Evolutionary conservation across 2,329 filamentous ascomycete species (phyloP), one percentile per base, ranked within the genome.

Genomic region (Stagonosporopsis tanaceti): DNA sequence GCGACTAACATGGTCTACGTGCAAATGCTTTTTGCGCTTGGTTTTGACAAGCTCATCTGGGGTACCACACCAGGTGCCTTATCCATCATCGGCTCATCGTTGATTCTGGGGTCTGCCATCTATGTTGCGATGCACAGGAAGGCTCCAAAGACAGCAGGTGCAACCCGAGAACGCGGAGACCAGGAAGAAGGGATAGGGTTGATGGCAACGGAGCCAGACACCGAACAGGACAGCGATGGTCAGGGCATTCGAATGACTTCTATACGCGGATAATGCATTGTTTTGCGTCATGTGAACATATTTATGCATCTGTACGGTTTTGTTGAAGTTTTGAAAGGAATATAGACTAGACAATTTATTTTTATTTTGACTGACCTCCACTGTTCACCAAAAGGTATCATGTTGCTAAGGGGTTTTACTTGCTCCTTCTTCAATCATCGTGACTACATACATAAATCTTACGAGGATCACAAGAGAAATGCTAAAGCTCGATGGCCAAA

Each of bases 1-100:
- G 87, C 86, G 2, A 89, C 86, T 0, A 87, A 86, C 52, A 89
- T 90, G 86, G 79, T 88, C 0, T 91, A 90, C 68, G 87, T 83
- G 42, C 87, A 89, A 71, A 89, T 90, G 86, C 75, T 90, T 3
- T 90, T 89, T 72, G 88, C 88, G 2, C 73, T 90, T 11, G 78
- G 81, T 3, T 87, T 87, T 14, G 88, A 91, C 70, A 85, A 86
- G 64, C 61, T 88, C 11, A 78, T 90, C 15, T 90, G 87, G 78
- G 84, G 85, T 3, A 83, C 82, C 15, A 85, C 81, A 6, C 85
- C 88, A 1, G 82, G 82, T 8, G 70, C 78, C 20, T 75, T 85
- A 63, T 87, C 85, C 57, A 85, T 88, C 64, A 73, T 84, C 2
- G 88, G 88, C 2, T 87, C 85, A 12, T 83, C 78, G 22, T 69